Evolutionary conservation across 1,284 basidiomycete genomes (phyloP), one percentile per base, ranked within the genome.

Genomic region (Dichomitus squalens): DNA sequence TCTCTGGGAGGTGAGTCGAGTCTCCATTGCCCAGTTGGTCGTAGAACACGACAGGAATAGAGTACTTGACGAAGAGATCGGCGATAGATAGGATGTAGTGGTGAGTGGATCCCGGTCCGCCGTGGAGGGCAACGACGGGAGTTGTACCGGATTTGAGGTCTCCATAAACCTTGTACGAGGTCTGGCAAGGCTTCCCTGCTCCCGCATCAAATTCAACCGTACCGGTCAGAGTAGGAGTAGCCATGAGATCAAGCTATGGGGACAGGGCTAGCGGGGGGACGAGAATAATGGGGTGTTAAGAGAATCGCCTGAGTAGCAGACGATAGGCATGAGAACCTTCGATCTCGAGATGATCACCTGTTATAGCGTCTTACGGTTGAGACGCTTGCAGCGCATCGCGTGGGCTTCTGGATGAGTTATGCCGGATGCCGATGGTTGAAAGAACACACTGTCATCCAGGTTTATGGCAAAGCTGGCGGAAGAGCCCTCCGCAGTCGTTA

Each of bases 11-110:
- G 49, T 78, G 78, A 1, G 78, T 75, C 5, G 79, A 81, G 38
- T 62, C 54, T 2, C 76, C 79, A 39, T 64, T 74, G 7, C 81
- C 81, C 31, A 83, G 57, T 59, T 81, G 79, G 58, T 82, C 80
- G 64, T 82, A 81, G 48, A 83, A 59, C 49, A 83, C 58, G 57
- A 82, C 67, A 0, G 79, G 78, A 33, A 75, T 50, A 14, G 34
- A 33, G 44, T 57, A 21, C 8, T 43, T 47, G 8, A 20, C 27
- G 38, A 39, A 41, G 41, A 63, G 61, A 16, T 58, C 53, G 7
- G 54, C 47, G 44, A 59, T 49, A 12, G 58, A 34, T 9, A 59
- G 61, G 36, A 63, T 36, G 70, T 64, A 81, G 51, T 74, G 66
- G 55, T 80, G 75, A 0, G 72, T 66, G 29, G 74, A 51, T 16